These are phyloP conservation scores for Anthracocystis panici-leucophaei DNA, from an alignment of 1,284 basidiomycete species.

Conservation along the genomic window DNA sequence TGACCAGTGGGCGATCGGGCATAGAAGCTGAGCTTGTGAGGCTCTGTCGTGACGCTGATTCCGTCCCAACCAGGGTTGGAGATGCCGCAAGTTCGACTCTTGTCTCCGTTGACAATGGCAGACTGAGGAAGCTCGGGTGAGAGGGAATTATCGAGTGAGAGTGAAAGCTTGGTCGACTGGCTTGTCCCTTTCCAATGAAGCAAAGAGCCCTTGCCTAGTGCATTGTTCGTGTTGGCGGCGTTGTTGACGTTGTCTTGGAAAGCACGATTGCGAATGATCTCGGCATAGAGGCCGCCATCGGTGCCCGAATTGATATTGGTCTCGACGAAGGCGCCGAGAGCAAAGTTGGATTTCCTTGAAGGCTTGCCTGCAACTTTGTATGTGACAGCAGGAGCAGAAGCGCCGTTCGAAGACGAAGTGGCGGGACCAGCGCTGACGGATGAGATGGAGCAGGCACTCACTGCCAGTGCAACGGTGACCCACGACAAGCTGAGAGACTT, in stretches of 20 bases:
- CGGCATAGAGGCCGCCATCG: conserved; percentile 57
- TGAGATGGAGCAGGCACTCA: conserved; percentile 14
- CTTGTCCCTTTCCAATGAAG: conserved; percentile 28
- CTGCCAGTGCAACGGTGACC: conserved; percentile 22
- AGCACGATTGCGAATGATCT: conserved; percentile 52
- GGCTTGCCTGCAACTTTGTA: conserved; percentile 28
- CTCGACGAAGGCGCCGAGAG: conserved; percentile 44
- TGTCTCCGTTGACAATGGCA: conserved; percentile 24
- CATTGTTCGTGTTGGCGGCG: conserved; percentile 11
- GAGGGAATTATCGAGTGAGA: conserved; percentile 28
- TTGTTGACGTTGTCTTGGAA: conserved; percentile 41
- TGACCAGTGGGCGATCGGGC: conserved; percentile 35
- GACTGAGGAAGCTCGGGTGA: conserved; percentile 40
- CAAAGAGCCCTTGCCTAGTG: conserved; percentile 37
- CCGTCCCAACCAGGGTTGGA: conserved; percentile 47
- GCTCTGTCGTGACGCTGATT: conserved; percentile 36
- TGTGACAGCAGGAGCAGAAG: conserved; percentile 18
- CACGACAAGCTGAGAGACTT: conserved; percentile 23
- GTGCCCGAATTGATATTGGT: conserved; percentile 56
- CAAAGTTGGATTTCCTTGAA: conserved; percentile 35
- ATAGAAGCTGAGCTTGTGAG: conserved; percentile 45
- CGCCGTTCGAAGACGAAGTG: conserved; percentile 3
- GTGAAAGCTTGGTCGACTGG: conserved; percentile 24
- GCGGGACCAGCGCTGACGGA: conserved; percentile 6
- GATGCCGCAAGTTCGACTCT: conserved; percentile 32